Evolutionary conservation across 2,329 filamentous ascomycete species (phyloP).

Genomic region (Chaetomium olivaceum): DNA sequence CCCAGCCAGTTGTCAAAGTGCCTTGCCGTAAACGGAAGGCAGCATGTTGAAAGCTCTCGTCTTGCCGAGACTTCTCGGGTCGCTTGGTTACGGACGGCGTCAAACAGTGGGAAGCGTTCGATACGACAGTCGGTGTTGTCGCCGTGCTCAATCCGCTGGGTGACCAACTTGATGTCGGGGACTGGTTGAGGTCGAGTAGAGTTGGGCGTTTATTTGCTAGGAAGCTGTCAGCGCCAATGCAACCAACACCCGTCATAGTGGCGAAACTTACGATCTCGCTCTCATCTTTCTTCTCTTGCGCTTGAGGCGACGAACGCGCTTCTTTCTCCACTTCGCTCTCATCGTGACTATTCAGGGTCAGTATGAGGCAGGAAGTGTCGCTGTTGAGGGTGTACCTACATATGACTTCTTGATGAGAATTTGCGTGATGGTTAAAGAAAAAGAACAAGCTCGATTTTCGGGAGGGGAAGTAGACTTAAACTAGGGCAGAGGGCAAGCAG

Average conservation of each 20-base stretch:
- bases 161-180: constrained; percentile 36
- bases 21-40: constrained; percentile 9
- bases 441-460: constrained; percentile 28
- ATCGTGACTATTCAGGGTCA: constrained; percentile 53
- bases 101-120: constrained; percentile 25
- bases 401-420: constrained; percentile 33
- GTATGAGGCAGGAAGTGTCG: constrained; percentile 6
- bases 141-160: constrained; percentile 33
- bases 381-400: constrained; percentile 26
- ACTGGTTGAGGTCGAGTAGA: constrained; percentile 57
- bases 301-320: constrained; percentile 98
- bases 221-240: constrained; percentile 38
- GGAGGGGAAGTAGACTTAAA: constrained; percentile 33
- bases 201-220: constrained; percentile 67
- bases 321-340: constrained; percentile 99
- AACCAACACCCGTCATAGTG: background rate
- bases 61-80: constrained; percentile 23
- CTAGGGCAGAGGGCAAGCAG: constrained; percentile 34
- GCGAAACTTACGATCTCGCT: constrained; percentile 80
- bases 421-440: constrained; percentile 33
- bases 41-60: constrained; percentile 22
- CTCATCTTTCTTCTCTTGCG: constrained; percentile 99
- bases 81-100: constrained; percentile 21
- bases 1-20: constrained; percentile 23
- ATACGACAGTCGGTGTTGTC: constrained; percentile 20